Evolutionary conservation across 2,329 filamentous ascomycete species (phyloP).

Genomic region (Waltergamsia citrina): DNA sequence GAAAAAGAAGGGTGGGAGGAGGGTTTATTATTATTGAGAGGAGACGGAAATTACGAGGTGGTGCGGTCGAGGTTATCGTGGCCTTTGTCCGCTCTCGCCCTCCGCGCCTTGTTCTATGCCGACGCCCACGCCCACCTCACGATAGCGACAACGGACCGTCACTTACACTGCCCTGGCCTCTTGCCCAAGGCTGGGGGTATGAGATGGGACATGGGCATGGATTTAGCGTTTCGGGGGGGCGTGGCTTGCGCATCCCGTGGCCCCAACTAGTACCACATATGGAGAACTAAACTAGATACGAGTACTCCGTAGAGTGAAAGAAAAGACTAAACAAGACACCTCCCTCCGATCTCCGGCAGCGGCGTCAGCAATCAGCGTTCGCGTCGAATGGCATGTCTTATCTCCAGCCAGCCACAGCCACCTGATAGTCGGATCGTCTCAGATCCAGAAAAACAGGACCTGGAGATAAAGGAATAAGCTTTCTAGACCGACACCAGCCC

Average conservation of each 20-base stretch:
- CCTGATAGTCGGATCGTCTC: too few species aligned
- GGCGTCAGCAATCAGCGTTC: background rate
- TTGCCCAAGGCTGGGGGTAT: too few species aligned
- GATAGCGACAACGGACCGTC: too few species aligned
- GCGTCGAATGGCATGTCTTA: background rate
- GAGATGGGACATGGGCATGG: too few species aligned
- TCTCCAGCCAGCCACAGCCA: background rate
- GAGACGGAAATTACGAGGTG: background rate
- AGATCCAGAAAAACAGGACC: too few species aligned
- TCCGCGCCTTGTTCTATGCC: background rate
- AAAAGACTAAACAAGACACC: background rate
- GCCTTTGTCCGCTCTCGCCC: background rate
- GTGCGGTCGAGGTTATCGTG: conserved; percentile 1
- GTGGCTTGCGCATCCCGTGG: too few species aligned
- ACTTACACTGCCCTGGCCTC: too few species aligned
- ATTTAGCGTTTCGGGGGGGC: too few species aligned
- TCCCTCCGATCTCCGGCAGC: background rate
- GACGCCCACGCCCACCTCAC: too few species aligned
- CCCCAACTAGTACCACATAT: too few species aligned
- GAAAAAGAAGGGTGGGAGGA: background rate
- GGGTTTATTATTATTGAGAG: background rate
- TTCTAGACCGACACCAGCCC: background rate
- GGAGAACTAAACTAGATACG: background rate
- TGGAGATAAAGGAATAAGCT: too few species aligned
- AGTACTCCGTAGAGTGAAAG: background rate